A percentile compares a stretch with the other conserved stretches of the same genome.
Conservation (phyloP, 257 asterid genomes). For the Solanum sparsipilum region DNA sequence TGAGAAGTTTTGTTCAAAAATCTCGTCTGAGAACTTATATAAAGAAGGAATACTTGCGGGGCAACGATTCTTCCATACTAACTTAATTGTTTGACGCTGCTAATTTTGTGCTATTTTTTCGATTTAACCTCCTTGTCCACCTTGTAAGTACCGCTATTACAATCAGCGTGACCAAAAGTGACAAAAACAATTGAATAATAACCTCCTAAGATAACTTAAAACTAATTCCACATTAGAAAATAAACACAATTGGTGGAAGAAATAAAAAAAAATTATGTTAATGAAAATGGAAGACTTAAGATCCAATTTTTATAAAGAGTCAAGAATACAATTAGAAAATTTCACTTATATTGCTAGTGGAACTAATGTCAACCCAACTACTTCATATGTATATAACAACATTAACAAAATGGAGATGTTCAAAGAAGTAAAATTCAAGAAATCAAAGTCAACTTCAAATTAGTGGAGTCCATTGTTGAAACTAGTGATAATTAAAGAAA, state of each 20-base stretch:
- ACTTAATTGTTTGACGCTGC: no score
- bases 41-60: accelerated
- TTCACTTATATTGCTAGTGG: slow-evolving; percentile 4
- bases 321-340: slow-evolving; percentile 20
- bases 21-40: background rate
- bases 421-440: slow-evolving; percentile 55
- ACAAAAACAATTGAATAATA: background rate
- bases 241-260: background rate
- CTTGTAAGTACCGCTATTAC: background rate
- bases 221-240: background rate
- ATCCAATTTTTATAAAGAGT: slow-evolving; percentile 35
- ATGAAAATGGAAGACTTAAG: slow-evolving; percentile 38
- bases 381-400: slow-evolving; percentile 31
- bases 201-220: background rate
- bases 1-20: background rate
- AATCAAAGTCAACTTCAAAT: slow-evolving; percentile 56
- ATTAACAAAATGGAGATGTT: slow-evolving; percentile 24
- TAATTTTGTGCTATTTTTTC: background rate
- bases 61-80: no score
- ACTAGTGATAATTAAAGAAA: no score
- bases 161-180: background rate
- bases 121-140: background rate
- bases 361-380: slow-evolving; percentile 14
- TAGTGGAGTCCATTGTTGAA: slow-evolving; percentile 44
- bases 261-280: background rate